A percentile compares a stretch with the other conserved stretches of the same genome.
Evolutionary conservation across 208 protist genomes (phyloP).

Genomic region (Phytomonas serpens): DNA sequence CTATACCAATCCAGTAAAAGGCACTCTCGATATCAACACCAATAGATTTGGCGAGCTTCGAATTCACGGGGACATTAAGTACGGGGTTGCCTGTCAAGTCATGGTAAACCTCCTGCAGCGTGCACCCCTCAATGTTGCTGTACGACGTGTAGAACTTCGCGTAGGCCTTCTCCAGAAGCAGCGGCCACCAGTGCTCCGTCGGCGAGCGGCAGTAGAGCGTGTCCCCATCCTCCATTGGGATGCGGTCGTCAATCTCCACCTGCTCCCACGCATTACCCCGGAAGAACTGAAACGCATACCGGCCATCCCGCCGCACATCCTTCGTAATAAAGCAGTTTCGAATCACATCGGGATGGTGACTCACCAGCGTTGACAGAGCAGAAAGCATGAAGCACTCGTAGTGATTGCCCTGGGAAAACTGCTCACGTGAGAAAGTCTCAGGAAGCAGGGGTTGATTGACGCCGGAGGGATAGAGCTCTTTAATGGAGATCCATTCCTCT

Average conservation of each 20-base stretch:
- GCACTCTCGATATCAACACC: slow-evolving; percentile 53
- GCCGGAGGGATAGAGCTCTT: slow-evolving; percentile 58
- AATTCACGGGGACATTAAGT: slow-evolving; percentile 57
- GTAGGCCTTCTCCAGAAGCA: slow-evolving; percentile 89
- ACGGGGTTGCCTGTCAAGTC: slow-evolving; percentile 78
- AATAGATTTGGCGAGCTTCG: slow-evolving; percentile 51
- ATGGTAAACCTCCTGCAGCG: slow-evolving; percentile 59
- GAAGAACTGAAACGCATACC: slow-evolving; percentile 84
- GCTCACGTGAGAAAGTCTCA: slow-evolving; percentile 40
- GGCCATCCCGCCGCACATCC: slow-evolving; percentile 63
- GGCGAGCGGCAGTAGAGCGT: slow-evolving; percentile 61
- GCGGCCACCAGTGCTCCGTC: slow-evolving; percentile 73
- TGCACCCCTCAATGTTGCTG: slow-evolving; percentile 68
- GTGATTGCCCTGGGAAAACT: slow-evolving; percentile 76
- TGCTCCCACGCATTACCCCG: slow-evolving; percentile 57
- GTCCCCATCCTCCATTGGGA: slow-evolving; percentile 41
- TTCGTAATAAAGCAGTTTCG: slow-evolving; percentile 75
- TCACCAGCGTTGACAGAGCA: slow-evolving; percentile 44
- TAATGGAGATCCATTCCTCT: slow-evolving; percentile 51
- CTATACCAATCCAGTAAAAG: slow-evolving; percentile 50
- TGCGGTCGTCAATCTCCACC: slow-evolving; percentile 73
- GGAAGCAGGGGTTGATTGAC: slow-evolving; percentile 44
- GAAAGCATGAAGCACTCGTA: slow-evolving; percentile 81
- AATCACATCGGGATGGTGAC: slow-evolving; percentile 55
- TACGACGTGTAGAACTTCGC: slow-evolving; percentile 84